Evolutionary conservation across 495 filamentous ascomycete species (phyloP).

Genomic region (Darksidea phi): DNA sequence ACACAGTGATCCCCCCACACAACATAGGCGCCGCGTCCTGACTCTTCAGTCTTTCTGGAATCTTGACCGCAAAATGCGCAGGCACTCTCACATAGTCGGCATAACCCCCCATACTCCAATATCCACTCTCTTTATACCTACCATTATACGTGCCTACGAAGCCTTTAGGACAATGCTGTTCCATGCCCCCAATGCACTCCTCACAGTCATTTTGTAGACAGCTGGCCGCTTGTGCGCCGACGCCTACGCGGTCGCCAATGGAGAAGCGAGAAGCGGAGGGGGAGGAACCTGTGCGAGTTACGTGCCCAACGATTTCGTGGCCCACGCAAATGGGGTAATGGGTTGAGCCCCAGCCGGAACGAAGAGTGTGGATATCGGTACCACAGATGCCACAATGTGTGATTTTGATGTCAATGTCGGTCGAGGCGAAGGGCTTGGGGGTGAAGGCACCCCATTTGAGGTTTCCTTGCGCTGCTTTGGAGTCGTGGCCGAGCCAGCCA

Average conservation of each 20-base stretch:
- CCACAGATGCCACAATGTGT: constrained; percentile 86
- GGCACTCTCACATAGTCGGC: constrained; percentile 70
- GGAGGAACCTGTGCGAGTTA: constrained; percentile 63
- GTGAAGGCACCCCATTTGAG: constrained; percentile 70
- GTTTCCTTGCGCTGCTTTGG: constrained; percentile 60
- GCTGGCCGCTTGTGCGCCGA: constrained; percentile 79
- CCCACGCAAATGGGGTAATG: constrained; percentile 71
- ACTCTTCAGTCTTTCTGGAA: constrained; percentile 61
- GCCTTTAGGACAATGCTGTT: constrained; percentile 62
- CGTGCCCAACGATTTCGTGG: constrained; percentile 82
- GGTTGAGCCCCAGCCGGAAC: constrained; percentile 68
- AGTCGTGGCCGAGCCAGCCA: constrained; percentile 75
- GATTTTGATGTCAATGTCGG: constrained; percentile 75
- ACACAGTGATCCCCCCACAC: constrained; percentile 80
- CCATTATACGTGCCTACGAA: constrained; percentile 67
- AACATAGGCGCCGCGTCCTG: constrained; percentile 75
- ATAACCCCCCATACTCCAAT: constrained; percentile 65
- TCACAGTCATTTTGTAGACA: constrained; percentile 72
- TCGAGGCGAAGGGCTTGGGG: constrained; percentile 63
- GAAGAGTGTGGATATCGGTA: constrained; percentile 71
- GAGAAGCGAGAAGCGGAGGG: constrained; percentile 54
- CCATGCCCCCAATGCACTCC: constrained; percentile 61
- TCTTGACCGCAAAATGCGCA: constrained; percentile 72
- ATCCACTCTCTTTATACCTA: constrained; percentile 52
- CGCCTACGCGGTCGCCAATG: constrained; percentile 78